phyloP scores from a whole-genome alignment of 129 eudicot genomes.

The Mikania micrantha region DNA sequence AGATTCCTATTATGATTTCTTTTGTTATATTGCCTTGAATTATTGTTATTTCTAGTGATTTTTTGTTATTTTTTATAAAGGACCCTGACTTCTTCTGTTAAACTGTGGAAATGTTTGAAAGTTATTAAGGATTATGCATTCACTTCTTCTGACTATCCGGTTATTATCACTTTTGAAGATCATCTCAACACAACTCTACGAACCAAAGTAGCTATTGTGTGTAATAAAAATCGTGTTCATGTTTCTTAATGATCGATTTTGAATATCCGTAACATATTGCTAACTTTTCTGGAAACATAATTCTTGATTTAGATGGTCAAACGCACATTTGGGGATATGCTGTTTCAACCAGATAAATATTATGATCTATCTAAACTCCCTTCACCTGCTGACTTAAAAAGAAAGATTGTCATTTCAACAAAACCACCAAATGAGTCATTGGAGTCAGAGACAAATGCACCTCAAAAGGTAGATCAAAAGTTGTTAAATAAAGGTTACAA shows the following conservation, averaged over 20 bases:
- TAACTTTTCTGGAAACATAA: background rate
- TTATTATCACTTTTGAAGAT: conserved; percentile 52
- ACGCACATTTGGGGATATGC: conserved; percentile 35
- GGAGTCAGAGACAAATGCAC: conserved; percentile 22
- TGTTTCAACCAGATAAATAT: conserved; percentile 19
- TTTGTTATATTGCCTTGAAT: background rate
- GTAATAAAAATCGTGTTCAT: background rate
- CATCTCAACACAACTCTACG: conserved; percentile 47
- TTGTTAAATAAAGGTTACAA: background rate
- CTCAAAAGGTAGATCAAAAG: conserved; percentile 1
- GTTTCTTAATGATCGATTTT: conserved; percentile 8
- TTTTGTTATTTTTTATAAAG: conserved; percentile 15
- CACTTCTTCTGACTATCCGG: conserved; percentile 49
- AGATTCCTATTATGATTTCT: background rate
- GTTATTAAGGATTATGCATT: conserved; percentile 50
- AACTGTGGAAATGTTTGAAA: conserved; percentile 43
- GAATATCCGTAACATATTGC: background rate
- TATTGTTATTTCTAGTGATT: background rate
- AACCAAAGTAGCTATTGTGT: conserved; percentile 43
- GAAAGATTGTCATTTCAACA: conserved; percentile 47
- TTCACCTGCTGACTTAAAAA: conserved; percentile 44
- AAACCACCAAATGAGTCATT: conserved; percentile 46
- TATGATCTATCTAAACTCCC: conserved; percentile 28
- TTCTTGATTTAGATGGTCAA: conserved; percentile 44
- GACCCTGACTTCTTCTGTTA: conserved; percentile 51